Evolutionary conservation across 2,329 filamentous ascomycete genomes (phyloP).

Genomic region (Raffaelea albimanens): DNA sequence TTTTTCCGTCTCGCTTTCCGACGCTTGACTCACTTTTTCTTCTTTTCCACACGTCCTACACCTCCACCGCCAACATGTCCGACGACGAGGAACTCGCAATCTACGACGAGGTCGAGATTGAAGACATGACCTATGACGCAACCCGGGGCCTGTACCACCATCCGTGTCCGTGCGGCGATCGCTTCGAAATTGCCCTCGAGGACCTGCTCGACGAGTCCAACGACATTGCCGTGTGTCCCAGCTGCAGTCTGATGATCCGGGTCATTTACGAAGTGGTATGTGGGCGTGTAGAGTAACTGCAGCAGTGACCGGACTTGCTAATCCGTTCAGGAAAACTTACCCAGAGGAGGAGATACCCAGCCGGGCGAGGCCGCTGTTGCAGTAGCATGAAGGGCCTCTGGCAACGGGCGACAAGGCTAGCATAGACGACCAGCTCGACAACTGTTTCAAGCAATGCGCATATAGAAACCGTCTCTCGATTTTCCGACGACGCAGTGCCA

Average conservation of each 20-base stretch:
- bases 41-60: not conserved
- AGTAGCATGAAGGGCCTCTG: not conserved
- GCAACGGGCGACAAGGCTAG: too few species aligned
- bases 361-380: not conserved
- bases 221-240: conserved; percentile 94
- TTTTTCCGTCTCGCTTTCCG: too few species aligned
- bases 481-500: too few species aligned
- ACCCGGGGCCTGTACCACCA: conserved; percentile 84
- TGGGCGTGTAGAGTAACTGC: not conserved
- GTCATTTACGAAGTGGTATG: conserved; percentile 84
- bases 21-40: not conserved
- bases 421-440: too few species aligned
- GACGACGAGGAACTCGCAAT: conserved; percentile 60
- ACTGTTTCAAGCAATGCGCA: too few species aligned
- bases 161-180: conserved; percentile 93
- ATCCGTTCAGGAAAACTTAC: not conserved
- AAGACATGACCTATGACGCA: conserved; percentile 90
- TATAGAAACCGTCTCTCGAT: too few species aligned
- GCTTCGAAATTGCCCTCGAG: conserved; percentile 80
- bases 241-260: conserved; percentile 91
- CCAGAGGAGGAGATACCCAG: not conserved
- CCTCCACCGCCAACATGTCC: conserved; percentile 36
- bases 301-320: too few species aligned
- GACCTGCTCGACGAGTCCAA: conserved; percentile 75
- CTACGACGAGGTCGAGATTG: conserved; percentile 97